A percentile compares a stretch with the other conserved stretches of the same genome.
Conservation (phyloP, 257 asterid species). For the Salvia splendens region DNA sequence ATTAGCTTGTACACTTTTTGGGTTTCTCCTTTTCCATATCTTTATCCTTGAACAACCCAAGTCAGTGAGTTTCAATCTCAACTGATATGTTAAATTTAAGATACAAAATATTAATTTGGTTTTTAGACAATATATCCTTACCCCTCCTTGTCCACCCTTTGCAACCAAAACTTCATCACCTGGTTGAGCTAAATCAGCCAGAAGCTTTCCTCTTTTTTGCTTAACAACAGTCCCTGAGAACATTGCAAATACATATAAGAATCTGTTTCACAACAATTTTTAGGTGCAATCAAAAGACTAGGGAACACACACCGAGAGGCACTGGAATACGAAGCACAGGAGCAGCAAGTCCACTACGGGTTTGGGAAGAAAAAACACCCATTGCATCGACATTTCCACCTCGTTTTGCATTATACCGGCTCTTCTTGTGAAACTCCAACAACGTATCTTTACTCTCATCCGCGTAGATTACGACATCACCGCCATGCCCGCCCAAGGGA, state of each 20-base stretch:
- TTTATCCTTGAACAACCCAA: background rate
- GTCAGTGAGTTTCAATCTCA: conserved; percentile 15
- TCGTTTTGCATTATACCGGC: conserved; percentile 73
- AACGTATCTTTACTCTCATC: conserved; percentile 81
- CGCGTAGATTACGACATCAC: conserved; percentile 77
- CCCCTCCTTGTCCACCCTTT: conserved; percentile 99
- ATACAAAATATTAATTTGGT: no score
- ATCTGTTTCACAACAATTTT: background rate
- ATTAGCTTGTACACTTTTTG: background rate
- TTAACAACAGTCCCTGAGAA: conserved; percentile 86
- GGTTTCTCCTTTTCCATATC: background rate
- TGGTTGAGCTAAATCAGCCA: conserved; percentile 86
- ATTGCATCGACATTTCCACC: conserved; percentile 95
- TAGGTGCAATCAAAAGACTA: conserved; percentile 22
- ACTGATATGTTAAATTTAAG: conserved; percentile 11
- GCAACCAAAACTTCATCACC: conserved; percentile 92
- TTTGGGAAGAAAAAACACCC: conserved; percentile 81
- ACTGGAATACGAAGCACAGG: conserved; percentile 81
- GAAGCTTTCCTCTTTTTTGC: conserved; percentile 79
- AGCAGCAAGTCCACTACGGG: conserved; percentile 67
- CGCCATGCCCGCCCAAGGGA: conserved; percentile 92
- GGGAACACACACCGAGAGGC: conserved; percentile 72
- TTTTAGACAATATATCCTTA: conserved; percentile 39
- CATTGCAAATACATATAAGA: conserved; percentile 9
- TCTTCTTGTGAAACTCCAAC: conserved; percentile 72